Evolutionary conservation across 164 flowering plant genomes (phyloP), one percentile per base, ranked within the genome.

Genomic region (Berberis thunbergii): DNA sequence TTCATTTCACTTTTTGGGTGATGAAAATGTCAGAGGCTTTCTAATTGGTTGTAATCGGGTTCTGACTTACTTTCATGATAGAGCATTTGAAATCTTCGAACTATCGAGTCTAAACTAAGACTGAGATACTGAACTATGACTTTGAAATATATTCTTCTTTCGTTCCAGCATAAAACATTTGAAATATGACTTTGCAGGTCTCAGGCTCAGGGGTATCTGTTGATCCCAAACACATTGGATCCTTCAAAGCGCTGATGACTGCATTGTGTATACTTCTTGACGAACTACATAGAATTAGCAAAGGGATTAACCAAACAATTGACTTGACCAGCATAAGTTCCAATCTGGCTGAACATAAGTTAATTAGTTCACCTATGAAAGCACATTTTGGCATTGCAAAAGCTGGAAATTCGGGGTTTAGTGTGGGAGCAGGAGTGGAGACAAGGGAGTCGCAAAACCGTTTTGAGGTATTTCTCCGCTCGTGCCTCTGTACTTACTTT

Each of bases 281-380:
- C 65, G 97, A 91, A 68, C 71, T 89, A 54, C 78, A 75, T 60
- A 87, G 70, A 64, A 83, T 91, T 59, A 79, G 88, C 80, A 79
- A 80, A 74, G 89, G 77, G 42, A 75, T 86, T 67, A 81, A 73
- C 69, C 71, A 77, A 72, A 58, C 79, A 67, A 76, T 91, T 73
- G 93, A 86, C 73, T 72, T 85, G 68, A 65, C 78, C 55, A 87
- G 82, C 60, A 67, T 82, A 60, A 64, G 70, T 57, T 79, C 82
- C 60, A 69, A 58, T 67, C 70, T 74, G 56, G 71, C 74, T 76
- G 77, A 75, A 41, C 56, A 67, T 49, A 76, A 69, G 57, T 72
- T 80, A 58, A 68, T 75, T 59, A 64, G 72, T 67, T 66, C 75
- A 4, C 46, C 62, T 10, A 58, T 67, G 64, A 69, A 49, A 66